Evolutionary conservation across 2,329 filamentous ascomycete species (phyloP).

Genomic region (Fusarium armeniacum): DNA sequence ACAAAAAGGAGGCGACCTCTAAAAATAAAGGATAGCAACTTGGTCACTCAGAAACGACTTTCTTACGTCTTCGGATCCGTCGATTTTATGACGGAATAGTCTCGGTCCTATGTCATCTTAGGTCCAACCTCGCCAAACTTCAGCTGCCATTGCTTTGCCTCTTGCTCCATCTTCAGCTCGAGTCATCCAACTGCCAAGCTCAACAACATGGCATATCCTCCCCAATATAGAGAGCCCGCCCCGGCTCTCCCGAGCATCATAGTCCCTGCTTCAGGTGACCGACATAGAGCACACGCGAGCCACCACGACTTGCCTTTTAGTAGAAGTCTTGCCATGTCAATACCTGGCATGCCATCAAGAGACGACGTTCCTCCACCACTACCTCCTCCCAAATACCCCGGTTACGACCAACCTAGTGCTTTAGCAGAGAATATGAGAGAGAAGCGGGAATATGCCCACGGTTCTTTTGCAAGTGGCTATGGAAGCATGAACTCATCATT

Average conservation of each 20-base stretch:
- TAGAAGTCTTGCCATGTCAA: constrained; percentile 59
- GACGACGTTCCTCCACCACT: constrained; percentile 60
- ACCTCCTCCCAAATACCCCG: constrained; percentile 61
- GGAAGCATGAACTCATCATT: constrained; percentile 57
- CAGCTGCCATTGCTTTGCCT: constrained; percentile 48
- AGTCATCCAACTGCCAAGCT: constrained; percentile 40
- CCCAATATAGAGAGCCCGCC: constrained; percentile 55
- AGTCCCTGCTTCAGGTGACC: constrained; percentile 50
- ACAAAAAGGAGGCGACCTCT: constrained; percentile 29
- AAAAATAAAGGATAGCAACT: constrained; percentile 9
- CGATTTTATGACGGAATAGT: constrained; percentile 48
- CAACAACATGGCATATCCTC: constrained; percentile 56
- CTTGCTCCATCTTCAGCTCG: constrained; percentile 48
- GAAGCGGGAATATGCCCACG: constrained; percentile 50
- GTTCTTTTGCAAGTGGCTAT: constrained; percentile 57
- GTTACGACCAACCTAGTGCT: constrained; percentile 53
- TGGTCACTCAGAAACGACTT: constrained; percentile 21
- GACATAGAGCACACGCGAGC: constrained; percentile 48
- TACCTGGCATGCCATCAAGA: constrained; percentile 56
- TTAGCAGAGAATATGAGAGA: constrained; percentile 51
- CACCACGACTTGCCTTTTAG: constrained; percentile 53
- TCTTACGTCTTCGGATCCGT: constrained; percentile 25
- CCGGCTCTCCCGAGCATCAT: constrained; percentile 57
- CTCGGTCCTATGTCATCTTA: constrained; percentile 44
- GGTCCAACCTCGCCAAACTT: constrained; percentile 42